phyloP scores from a whole-genome alignment of 2,329 filamentous ascomycete genomes.

The Alternaria postmessia region DNA sequence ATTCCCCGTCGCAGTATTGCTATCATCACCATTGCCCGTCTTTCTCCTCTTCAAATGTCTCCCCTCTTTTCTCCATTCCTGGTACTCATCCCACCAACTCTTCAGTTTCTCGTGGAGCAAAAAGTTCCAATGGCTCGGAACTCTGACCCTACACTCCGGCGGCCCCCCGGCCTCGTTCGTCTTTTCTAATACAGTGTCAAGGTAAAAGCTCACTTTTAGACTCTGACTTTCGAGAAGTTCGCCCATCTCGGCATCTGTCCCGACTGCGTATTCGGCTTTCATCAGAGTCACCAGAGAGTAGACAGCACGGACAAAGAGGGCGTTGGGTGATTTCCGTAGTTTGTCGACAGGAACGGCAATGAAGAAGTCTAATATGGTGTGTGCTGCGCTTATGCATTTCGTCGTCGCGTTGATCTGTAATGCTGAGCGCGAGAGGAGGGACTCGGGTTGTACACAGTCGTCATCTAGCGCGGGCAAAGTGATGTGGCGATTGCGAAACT shows the following conservation, averaged over 20 bases:
- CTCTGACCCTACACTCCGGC: conserved; percentile 41
- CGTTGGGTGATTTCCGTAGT: conserved; percentile 38
- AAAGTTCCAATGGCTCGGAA: conserved; percentile 44
- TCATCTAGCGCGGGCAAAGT: conserved; percentile 47
- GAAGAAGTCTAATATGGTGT: conserved; percentile 45
- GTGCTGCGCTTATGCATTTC: conserved; percentile 44
- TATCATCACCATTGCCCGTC: conserved; percentile 4
- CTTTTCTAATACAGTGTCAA: conserved; percentile 33
- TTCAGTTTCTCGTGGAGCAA: conserved; percentile 42
- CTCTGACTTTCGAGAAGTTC: conserved; percentile 43
- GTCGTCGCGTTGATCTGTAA: conserved; percentile 49
- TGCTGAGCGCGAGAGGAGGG: conserved; percentile 41
- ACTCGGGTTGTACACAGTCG: conserved; percentile 44
- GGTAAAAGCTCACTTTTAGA: conserved; percentile 44
- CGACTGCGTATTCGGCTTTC: conserved; percentile 48
- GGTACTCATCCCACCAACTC: conserved; percentile 44
- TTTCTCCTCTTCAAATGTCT: conserved; percentile 36
- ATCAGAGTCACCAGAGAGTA: conserved; percentile 45
- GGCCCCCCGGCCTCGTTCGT: conserved; percentile 38
- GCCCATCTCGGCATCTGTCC: conserved; percentile 44
- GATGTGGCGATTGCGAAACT: conserved; percentile 45
- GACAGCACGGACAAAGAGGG: conserved; percentile 43
- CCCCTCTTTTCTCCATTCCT: conserved; percentile 37
- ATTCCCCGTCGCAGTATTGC: conserved; percentile 1
- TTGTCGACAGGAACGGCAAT: conserved; percentile 27